These are phyloP conservation scores for Salicornia ramosissima DNA, from an alignment of 148 eudicot genomes.

Conservation along the genomic window DNA sequence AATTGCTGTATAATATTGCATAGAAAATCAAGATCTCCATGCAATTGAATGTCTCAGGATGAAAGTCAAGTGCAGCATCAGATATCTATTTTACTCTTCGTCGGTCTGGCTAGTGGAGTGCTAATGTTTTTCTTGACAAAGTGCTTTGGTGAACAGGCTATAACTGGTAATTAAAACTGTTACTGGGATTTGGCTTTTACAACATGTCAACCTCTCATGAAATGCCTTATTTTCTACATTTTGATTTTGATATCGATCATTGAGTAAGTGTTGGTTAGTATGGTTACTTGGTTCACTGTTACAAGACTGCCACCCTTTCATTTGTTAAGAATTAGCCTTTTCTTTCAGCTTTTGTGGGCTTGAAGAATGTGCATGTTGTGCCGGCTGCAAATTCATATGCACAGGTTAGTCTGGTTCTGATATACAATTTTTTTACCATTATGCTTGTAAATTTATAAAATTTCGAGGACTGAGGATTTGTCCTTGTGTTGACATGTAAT, in stretches of 20 bases:
- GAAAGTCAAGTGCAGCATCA: constrained; percentile 82
- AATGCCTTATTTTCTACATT: neutral
- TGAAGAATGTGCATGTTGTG: constrained; percentile 60
- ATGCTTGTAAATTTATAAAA: neutral
- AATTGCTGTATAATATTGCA: neutral
- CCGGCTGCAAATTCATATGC: constrained; percentile 80
- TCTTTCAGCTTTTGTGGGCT: constrained; percentile 72
- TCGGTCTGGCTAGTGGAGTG: constrained; percentile 67
- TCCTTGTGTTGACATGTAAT: neutral
- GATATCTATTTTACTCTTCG: constrained; percentile 62
- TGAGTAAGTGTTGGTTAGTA: constrained; percentile 17
- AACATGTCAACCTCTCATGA: constrained; percentile 1
- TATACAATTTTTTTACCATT: neutral
- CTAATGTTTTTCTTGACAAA: constrained; percentile 65
- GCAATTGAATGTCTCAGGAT: constrained; percentile 46
- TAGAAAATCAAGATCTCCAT: neutral
- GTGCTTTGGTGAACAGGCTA: constrained; percentile 56
- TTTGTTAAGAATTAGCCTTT: neutral
- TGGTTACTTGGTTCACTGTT: neutral
- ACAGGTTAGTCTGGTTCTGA: constrained; percentile 47
- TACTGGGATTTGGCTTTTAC: constrained; percentile 25
- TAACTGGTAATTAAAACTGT: constrained; percentile 52
- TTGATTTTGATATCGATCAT: neutral
- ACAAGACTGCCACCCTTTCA: neutral
- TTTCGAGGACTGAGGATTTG: neutral